These are phyloP conservation scores for Rhynchosporium secalis DNA, from an alignment of 2,329 filamentous ascomycete species.

Conservation along the genomic window DNA sequence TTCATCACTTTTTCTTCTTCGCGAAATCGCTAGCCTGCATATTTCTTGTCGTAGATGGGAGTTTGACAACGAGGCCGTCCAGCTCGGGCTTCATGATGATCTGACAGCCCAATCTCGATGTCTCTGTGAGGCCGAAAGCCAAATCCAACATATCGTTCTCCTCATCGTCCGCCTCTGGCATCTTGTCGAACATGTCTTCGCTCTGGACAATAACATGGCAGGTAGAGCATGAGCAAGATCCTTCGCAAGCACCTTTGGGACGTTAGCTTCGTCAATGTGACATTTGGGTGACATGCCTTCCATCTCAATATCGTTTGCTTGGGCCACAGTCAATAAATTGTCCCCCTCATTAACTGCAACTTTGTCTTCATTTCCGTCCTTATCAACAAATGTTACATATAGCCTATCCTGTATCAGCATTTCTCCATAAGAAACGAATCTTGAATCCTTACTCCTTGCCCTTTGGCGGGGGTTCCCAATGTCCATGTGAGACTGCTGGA, in stretches of 20 bases:
- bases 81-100: slow-evolving; percentile 88
- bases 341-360: slow-evolving; percentile 83
- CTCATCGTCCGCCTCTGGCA: slow-evolving; percentile 61
- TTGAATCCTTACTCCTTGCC: slow-evolving; percentile 76
- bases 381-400: slow-evolving; percentile 90
- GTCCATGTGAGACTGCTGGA: slow-evolving; percentile 64
- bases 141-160: slow-evolving; percentile 74
- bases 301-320: slow-evolving; percentile 95
- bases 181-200: slow-evolving; percentile 62
- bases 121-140: slow-evolving; percentile 73
- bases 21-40: slow-evolving; percentile 92
- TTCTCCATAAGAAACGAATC: neutral
- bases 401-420: slow-evolving; percentile 54
- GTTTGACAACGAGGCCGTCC: slow-evolving; percentile 79
- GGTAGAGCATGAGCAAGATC: slow-evolving; percentile 73
- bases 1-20: slow-evolving; percentile 38
- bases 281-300: slow-evolving; percentile 59
- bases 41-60: slow-evolving; percentile 94
- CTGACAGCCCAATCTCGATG: slow-evolving; percentile 50
- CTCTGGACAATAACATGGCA: slow-evolving; percentile 72
- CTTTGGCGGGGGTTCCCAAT: slow-evolving; percentile 79
- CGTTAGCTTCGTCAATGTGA: slow-evolving; percentile 11
- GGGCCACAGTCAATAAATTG: slow-evolving; percentile 93
- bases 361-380: slow-evolving; percentile 74
- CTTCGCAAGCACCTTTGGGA: slow-evolving; percentile 76